phyloP scores from a whole-genome alignment of 1,139 yeast species.

The Blastobotrys petasosporus region DNA sequence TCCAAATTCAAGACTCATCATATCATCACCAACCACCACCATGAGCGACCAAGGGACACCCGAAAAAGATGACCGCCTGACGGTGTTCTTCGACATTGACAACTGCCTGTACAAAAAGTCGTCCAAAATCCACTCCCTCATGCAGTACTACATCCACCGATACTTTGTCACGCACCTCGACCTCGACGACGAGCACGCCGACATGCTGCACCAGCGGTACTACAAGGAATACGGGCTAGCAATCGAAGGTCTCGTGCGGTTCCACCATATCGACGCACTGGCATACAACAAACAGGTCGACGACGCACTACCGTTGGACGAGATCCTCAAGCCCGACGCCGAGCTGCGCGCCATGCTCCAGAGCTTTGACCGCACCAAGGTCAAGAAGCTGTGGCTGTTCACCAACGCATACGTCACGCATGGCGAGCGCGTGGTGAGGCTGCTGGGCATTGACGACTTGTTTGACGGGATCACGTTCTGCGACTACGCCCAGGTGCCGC shows the following conservation, averaged over 20 bases:
- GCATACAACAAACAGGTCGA: conserved; percentile 86
- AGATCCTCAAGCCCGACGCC: conserved; percentile 54
- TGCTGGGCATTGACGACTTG: conserved; percentile 80
- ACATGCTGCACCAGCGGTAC: conserved; percentile 60
- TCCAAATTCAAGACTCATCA: too few relatives aligned
- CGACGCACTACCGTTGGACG: conserved; percentile 81
- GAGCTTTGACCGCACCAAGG: conserved; percentile 38
- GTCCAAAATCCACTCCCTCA: conserved; percentile 71
- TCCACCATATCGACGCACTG: conserved; percentile 78
- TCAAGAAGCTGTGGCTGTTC: conserved; percentile 71
- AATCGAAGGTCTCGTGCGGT: conserved; percentile 80
- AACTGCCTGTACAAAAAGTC: conserved; percentile 78
- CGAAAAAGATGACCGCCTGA: conserved; percentile 27
- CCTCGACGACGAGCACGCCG: conserved; percentile 71
- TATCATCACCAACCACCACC: neutral
- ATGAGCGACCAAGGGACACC: conserved; percentile 9
- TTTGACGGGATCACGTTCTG: conserved; percentile 93
- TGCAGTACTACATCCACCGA: conserved; percentile 79
- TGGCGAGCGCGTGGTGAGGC: conserved; percentile 62
- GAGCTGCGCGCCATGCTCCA: conserved; percentile 33
- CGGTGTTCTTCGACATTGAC: conserved; percentile 88
- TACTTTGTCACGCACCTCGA: conserved; percentile 64
- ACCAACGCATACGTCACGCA: conserved; percentile 94
- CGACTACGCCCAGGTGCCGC: conserved; percentile 63
- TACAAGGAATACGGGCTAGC: conserved; percentile 89